Percentiles rank a stretch among this genome's conserved stretches.
phyloP scores from a whole-genome alignment of 495 filamentous ascomycete species.

The Penicillium taxi region DNA sequence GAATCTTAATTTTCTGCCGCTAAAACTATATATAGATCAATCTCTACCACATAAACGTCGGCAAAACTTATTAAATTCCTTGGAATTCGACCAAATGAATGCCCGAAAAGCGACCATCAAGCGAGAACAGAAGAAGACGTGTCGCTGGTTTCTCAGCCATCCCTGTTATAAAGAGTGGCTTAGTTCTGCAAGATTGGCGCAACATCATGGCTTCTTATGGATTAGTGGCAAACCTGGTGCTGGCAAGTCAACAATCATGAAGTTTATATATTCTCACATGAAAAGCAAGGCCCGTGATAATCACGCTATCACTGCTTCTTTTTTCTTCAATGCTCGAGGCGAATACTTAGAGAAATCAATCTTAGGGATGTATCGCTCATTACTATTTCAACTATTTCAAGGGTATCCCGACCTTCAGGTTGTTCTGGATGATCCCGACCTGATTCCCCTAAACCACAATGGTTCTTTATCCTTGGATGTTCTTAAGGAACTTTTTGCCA shows the following conservation, averaged over 20 bases:
- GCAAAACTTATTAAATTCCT: conserved; percentile 12
- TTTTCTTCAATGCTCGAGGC: conserved; percentile 49
- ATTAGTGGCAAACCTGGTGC: conserved; percentile 50
- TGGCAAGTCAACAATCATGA: conserved; percentile 51
- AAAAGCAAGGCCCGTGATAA: too few species aligned
- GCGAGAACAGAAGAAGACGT: conserved; percentile 31
- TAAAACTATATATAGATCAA: conserved; percentile 6
- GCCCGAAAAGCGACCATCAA: conserved; percentile 19
- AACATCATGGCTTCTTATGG: conserved; percentile 49
- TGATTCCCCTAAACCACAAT: conserved; percentile 3
- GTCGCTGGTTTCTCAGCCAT: conserved; percentile 40
- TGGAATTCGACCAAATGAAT: conserved; percentile 27
- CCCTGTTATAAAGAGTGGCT: conserved; percentile 41
- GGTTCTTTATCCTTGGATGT: conserved; percentile 10
- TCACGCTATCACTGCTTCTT: conserved; percentile 26
- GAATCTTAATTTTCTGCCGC: neutral
- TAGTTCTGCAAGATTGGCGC: conserved; percentile 17
- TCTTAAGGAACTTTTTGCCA: conserved; percentile 14
- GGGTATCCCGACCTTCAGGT: conserved; percentile 19
- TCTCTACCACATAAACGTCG: conserved; percentile 8
- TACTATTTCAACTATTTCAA: conserved; percentile 30
- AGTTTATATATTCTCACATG: conserved; percentile 26
- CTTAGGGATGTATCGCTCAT: conserved; percentile 48
- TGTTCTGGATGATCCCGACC: conserved; percentile 16
- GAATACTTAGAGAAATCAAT: conserved; percentile 42